Conservation (phyloP, 441 rosid genomes). For the Bocquillonia castaneifolia region DNA sequence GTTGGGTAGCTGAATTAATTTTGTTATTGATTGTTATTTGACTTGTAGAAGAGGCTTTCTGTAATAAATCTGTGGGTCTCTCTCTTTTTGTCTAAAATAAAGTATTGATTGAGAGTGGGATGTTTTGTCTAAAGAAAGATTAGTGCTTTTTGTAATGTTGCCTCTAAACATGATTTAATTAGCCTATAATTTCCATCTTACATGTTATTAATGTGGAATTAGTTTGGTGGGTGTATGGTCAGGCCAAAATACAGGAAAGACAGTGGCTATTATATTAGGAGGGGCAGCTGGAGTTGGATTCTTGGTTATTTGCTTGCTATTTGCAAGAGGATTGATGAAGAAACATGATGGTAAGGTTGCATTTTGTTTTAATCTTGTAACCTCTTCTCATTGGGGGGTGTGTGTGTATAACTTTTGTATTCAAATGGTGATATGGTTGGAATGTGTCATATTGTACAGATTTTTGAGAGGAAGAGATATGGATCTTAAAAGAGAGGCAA, state of each 20-base stretch:
- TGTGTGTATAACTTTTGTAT: too few species aligned
- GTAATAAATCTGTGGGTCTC: slow-evolving; percentile 8
- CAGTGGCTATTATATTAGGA: slow-evolving; percentile 95
- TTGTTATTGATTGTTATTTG: background rate
- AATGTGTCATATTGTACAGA: slow-evolving; percentile 36
- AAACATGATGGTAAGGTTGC: slow-evolving; percentile 74
- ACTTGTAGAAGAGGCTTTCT: background rate
- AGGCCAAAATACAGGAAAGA: slow-evolving; percentile 70
- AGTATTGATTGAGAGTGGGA: background rate
- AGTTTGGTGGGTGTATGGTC: slow-evolving; percentile 37
- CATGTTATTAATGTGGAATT: background rate
- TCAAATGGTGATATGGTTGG: slow-evolving; percentile 7
- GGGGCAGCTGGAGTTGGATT: slow-evolving; percentile 93
- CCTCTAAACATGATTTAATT: background rate
- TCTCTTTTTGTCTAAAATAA: background rate
- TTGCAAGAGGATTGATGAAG: slow-evolving; percentile 70
- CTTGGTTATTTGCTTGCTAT: slow-evolving; percentile 70
- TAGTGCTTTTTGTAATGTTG: background rate
- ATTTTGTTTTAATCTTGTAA: background rate
- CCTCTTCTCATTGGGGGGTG: background rate
- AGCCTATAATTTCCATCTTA: background rate
- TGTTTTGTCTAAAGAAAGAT: background rate
- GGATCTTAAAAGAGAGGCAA: slow-evolving; percentile 23
- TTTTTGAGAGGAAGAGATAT: slow-evolving; percentile 29
- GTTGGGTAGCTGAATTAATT: background rate